These are phyloP conservation scores for Trichocladium uniseriatum DNA, from an alignment of 495 filamentous ascomycete genomes.

Conservation along the genomic window DNA sequence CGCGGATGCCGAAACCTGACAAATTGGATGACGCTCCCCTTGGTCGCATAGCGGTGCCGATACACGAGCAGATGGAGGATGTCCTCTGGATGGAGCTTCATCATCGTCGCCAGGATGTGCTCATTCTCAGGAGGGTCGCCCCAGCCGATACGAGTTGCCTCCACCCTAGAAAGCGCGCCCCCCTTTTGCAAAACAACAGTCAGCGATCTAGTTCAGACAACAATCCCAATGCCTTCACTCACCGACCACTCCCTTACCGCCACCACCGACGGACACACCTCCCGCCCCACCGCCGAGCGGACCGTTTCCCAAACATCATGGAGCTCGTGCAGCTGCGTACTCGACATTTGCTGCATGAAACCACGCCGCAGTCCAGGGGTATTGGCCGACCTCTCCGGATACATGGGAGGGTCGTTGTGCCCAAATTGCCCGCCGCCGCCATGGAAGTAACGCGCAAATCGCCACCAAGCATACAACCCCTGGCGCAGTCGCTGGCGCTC, in stretches of 20 bases:
- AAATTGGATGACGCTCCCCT: conserved; percentile 17
- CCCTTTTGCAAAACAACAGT: conserved; percentile 4
- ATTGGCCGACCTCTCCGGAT: neutral
- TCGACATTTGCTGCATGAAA: conserved; percentile 27
- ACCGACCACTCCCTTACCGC: conserved; percentile 24
- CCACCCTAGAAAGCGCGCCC: conserved; percentile 4
- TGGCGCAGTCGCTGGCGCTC: conserved; percentile 55
- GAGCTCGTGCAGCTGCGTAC: conserved; percentile 28
- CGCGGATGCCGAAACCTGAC: conserved; percentile 16
- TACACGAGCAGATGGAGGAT: conserved; percentile 27
- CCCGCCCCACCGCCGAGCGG: conserved; percentile 22
- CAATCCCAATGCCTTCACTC: neutral
- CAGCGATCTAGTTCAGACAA: neutral
- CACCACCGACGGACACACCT: conserved; percentile 30
- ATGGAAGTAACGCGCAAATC: conserved; percentile 36
- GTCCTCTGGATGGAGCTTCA: conserved; percentile 31
- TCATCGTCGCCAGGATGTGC: conserved; percentile 27
- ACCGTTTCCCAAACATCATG: conserved; percentile 26
- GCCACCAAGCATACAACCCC: conserved; percentile 63
- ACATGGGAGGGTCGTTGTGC: neutral
- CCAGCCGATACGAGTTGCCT: conserved; percentile 30
- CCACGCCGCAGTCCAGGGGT: conserved; percentile 19
- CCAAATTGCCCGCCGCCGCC: conserved; percentile 11
- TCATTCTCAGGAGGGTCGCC: conserved; percentile 18
- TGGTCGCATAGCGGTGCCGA: conserved; percentile 24